phyloP scores from a whole-genome alignment of 352 stramenopile genomes.

The Aphanomyces stellatus region DNA sequence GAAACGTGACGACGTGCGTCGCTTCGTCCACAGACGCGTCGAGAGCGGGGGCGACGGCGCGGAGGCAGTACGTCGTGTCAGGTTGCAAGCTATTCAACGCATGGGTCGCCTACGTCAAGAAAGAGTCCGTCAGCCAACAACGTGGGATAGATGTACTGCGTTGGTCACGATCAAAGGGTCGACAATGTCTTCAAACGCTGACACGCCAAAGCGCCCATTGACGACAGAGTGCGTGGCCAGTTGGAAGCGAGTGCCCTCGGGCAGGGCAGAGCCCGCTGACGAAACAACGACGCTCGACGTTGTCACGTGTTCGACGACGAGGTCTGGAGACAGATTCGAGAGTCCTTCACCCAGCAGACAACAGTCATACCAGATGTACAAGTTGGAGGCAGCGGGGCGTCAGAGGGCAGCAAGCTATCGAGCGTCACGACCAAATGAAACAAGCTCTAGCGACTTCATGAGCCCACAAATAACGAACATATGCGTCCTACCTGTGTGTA shows the following conservation, averaged over 20 bases:
- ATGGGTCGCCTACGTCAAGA: conserved; percentile 13
- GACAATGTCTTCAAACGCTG: background rate
- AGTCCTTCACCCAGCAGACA: background rate
- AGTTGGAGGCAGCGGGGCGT: background rate
- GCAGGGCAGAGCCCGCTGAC: background rate
- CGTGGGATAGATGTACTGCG: background rate
- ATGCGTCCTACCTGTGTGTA: background rate
- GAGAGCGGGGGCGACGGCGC: background rate
- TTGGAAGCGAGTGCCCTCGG: background rate
- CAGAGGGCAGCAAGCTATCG: background rate
- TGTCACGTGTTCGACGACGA: conserved; percentile 6
- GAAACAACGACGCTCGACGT: background rate
- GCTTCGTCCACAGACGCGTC: too few species aligned
- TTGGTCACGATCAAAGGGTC: background rate
- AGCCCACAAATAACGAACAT: background rate
- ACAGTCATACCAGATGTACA: too few species aligned
- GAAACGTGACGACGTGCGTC: conserved; percentile 26
- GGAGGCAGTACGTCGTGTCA: conserved; percentile 39
- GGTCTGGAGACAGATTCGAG: background rate
- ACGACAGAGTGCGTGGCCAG: background rate
- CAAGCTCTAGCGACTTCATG: background rate
- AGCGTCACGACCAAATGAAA: conserved; percentile 1
- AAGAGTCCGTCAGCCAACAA: background rate
- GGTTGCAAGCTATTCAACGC: conserved; percentile 34
- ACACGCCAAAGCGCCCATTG: background rate